Conservation (phyloP, 352 stramenopile genomes). For the Elongisporangium undulatum region DNA sequence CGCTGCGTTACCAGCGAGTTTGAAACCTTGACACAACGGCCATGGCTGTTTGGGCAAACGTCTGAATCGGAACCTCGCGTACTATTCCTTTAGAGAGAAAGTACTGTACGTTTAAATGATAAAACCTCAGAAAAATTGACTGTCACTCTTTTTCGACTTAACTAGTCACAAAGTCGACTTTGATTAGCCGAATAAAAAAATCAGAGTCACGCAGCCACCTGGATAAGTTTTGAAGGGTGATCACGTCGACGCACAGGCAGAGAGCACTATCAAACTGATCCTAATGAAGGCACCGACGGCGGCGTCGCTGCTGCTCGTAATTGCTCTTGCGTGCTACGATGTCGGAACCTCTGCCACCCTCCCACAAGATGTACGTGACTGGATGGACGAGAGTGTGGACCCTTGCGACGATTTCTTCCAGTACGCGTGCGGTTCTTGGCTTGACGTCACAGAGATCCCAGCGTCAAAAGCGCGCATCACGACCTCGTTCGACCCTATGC, state of each 20-base stretch:
- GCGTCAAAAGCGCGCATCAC: background rate
- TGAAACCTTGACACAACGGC: too few species aligned
- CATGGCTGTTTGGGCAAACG: background rate
- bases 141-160: background rate
- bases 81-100: background rate
- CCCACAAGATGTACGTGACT: background rate
- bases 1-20: background rate
- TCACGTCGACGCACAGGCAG: too few species aligned
- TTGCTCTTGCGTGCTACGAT: background rate
- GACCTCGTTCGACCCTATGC: background rate
- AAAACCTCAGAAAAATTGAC: background rate
- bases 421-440: slow-evolving; percentile 1
- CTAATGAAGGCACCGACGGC: background rate
- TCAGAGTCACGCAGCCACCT: too few species aligned
- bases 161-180: too few species aligned
- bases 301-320: background rate
- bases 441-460: background rate
- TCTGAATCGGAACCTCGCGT: background rate
- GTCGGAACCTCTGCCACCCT: background rate
- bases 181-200: background rate
- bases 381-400: slow-evolving; percentile 2
- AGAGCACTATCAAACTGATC: background rate
- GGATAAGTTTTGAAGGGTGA: too few species aligned
- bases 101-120: background rate
- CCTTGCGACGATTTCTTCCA: slow-evolving; percentile 3